phyloP scores from a whole-genome alignment of 1,284 basidiomycete species.

The Termitomyces sp. region DNA sequence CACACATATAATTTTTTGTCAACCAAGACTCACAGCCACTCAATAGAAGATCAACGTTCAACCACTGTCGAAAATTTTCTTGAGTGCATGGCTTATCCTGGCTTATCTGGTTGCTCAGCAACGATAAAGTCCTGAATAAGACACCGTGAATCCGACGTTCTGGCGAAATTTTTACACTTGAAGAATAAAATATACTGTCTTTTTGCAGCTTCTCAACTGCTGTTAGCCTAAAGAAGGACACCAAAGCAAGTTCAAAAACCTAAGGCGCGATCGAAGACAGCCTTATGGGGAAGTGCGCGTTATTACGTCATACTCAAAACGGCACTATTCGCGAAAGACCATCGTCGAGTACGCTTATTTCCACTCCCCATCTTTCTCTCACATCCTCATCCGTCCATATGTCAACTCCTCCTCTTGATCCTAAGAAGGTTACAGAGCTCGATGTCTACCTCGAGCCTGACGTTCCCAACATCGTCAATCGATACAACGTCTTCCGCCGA shows the following conservation, averaged over 20 bases:
- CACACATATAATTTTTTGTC: background rate
- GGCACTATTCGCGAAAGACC: background rate
- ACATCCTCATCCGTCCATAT: slow-evolving; percentile 22
- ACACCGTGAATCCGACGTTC: background rate
- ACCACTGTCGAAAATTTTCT: background rate
- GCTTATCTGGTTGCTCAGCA: background rate
- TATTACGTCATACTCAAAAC: slow-evolving; percentile 17
- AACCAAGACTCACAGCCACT: background rate
- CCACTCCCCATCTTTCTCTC: slow-evolving; percentile 1
- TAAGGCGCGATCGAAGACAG: background rate
- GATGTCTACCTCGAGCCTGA: slow-evolving; percentile 78
- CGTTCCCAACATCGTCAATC: slow-evolving; percentile 64
- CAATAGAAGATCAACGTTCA: background rate
- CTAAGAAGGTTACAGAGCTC: slow-evolving; percentile 50
- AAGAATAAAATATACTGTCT: background rate
- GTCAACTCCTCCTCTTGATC: slow-evolving; percentile 41
- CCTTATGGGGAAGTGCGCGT: slow-evolving; percentile 3
- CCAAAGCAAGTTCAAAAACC: background rate
- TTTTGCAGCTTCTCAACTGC: background rate
- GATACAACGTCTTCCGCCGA: slow-evolving; percentile 67
- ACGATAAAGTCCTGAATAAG: background rate
- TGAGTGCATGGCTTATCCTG: background rate
- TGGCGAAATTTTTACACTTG: background rate
- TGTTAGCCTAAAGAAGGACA: background rate
- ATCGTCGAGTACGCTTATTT: slow-evolving; percentile 2